Conservation (phyloP, 1,284 basidiomycete genomes). For the Apiotrichum brassicae region DNA sequence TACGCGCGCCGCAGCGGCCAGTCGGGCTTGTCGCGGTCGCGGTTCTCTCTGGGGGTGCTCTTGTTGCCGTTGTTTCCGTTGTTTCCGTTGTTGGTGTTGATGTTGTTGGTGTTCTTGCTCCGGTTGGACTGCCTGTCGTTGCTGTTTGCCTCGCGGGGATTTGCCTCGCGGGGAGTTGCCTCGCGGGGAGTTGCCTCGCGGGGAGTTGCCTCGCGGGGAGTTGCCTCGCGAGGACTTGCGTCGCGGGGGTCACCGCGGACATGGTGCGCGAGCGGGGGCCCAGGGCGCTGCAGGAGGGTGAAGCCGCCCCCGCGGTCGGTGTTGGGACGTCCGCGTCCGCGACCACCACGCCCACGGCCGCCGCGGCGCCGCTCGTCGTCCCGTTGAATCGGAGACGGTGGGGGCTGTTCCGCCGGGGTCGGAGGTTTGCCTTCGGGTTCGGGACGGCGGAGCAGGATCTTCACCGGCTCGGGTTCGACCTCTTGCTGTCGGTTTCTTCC, state of each 20-base stretch:
- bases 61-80: too few relatives aligned
- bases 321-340: neutral
- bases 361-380: neutral
- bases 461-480: slow-evolving; percentile 27
- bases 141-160: neutral
- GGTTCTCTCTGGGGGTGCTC: too few relatives aligned
- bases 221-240: neutral
- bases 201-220: neutral
- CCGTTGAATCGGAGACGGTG: neutral
- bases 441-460: slow-evolving; percentile 38
- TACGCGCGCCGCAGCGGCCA: slow-evolving; percentile 13
- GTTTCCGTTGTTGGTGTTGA: neutral
- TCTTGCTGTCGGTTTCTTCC: slow-evolving; percentile 4
- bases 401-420: neutral
- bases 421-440: slow-evolving; percentile 2
- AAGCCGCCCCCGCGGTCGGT: slow-evolving; percentile 26
- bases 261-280: slow-evolving; percentile 19
- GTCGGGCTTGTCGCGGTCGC: neutral
- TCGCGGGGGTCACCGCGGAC: neutral
- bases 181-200: neutral
- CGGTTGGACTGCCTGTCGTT: neutral
- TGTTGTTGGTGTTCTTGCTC: neutral
- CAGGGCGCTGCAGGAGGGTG: slow-evolving; percentile 38
- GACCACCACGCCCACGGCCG: neutral
- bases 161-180: neutral